Conservation (phyloP, 148 eudicot genomes). For the Rhododendron simsii region DNA sequence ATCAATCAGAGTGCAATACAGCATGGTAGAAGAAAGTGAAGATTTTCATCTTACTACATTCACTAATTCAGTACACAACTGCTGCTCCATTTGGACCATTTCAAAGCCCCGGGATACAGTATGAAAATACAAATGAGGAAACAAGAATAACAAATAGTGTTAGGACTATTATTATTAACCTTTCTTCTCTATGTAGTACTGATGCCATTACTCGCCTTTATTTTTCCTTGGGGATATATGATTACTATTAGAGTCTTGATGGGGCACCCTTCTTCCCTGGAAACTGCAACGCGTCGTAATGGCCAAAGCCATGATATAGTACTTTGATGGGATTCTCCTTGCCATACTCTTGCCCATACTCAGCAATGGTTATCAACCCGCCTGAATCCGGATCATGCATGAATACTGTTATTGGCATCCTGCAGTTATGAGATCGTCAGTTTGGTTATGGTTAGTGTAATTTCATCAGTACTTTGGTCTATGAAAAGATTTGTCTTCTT, state of each 20-base stretch:
- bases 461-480: background rate
- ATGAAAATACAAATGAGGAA: background rate
- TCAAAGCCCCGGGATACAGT: background rate
- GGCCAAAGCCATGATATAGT: conserved; percentile 89
- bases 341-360: conserved; percentile 91
- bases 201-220: background rate
- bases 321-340: conserved; percentile 78
- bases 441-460: background rate
- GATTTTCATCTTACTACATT: background rate
- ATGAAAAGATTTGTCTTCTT: background rate
- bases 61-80: background rate
- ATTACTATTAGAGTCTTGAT: conserved; percentile 47
- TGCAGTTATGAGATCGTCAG: conserved; percentile 22
- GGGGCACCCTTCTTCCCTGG: conserved; percentile 49
- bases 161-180: background rate
- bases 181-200: background rate
- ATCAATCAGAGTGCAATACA: background rate
- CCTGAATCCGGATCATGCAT: conserved; percentile 63
- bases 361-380: conserved; percentile 87
- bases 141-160: background rate
- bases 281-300: conserved; percentile 80
- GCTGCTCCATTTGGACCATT: background rate
- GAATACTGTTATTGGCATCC: conserved; percentile 97
- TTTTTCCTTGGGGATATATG: background rate
- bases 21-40: background rate